These are phyloP conservation scores for Straminergon stramineum DNA, from an alignment of 225 moss, liverwort and hornwort species.

Conservation along the genomic window DNA sequence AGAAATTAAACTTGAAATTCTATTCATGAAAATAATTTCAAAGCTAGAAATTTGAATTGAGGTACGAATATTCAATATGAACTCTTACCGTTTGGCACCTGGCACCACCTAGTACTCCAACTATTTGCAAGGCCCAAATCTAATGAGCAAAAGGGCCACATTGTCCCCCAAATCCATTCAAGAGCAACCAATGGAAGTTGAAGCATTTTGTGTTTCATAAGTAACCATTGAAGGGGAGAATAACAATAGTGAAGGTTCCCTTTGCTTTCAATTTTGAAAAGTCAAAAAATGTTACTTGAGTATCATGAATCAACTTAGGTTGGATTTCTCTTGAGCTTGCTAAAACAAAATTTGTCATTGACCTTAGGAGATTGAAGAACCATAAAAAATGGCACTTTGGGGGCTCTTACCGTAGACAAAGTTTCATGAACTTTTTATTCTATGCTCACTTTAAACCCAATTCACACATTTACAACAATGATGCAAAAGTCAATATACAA, in stretches of 20 bases:
- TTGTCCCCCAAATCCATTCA: accelerated
- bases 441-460: not conserved
- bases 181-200: not conserved
- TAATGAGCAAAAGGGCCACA: not conserved
- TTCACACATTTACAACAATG: not conserved
- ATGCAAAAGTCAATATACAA: not conserved
- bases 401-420: not conserved
- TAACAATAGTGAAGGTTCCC: too few species aligned
- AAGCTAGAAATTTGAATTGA: not conserved
- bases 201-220: not conserved
- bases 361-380: not conserved
- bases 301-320: not conserved
- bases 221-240: not conserved
- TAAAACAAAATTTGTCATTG: not conserved
- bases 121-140: not conserved
- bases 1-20: not conserved
- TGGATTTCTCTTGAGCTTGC: not conserved
- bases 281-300: not conserved
- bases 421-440: not conserved
- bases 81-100: accelerated
- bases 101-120: too few species aligned
- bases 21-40: not conserved
- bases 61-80: too few species aligned
- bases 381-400: not conserved
- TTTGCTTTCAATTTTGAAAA: not conserved